Percentiles rank a stretch among this genome's conserved stretches.
Evolutionary conservation across 371 early-diverging fungal species (phyloP).

Genomic region (Smittium culicis): DNA sequence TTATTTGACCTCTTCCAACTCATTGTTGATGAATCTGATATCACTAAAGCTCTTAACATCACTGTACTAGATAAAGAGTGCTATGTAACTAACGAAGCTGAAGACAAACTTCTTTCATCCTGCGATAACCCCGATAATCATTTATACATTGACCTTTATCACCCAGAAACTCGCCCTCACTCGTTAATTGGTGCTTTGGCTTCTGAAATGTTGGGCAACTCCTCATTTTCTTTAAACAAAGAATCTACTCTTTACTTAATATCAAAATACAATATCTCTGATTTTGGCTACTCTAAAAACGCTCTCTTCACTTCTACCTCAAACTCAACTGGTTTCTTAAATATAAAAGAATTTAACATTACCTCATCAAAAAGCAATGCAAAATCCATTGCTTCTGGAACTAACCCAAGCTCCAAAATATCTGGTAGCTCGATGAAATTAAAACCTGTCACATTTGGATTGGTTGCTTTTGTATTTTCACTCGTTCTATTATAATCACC

Average conservation of each 20-base stretch:
- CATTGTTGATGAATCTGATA: constrained; percentile 12
- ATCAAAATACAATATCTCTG: background rate
- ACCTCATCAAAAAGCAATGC: background rate
- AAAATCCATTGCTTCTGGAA: background rate
- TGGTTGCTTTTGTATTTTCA: no score
- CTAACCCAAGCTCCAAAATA: no score
- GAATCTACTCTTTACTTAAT: background rate
- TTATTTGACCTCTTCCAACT: background rate
- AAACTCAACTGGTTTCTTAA: background rate
- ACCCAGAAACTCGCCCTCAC: constrained; percentile 8
- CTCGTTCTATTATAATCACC: no score
- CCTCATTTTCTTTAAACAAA: background rate
- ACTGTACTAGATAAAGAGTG: constrained; percentile 19
- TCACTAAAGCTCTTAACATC: constrained; percentile 17
- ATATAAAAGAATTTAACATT: constrained; percentile 1
- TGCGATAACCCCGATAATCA: constrained; percentile 8
- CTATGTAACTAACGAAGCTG: constrained; percentile 10
- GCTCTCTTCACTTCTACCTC: background rate
- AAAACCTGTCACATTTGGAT: no score
- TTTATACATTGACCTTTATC: constrained; percentile 4
- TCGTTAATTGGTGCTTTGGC: constrained; percentile 3
- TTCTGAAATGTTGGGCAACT: background rate
- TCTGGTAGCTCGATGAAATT: no score
- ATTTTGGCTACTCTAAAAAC: background rate
- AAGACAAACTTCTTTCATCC: background rate